Percentiles rank a stretch among this genome's conserved stretches.
Conservation (phyloP, 2,329 filamentous ascomycete species). For the Arthrinium phaeospermum region DNA sequence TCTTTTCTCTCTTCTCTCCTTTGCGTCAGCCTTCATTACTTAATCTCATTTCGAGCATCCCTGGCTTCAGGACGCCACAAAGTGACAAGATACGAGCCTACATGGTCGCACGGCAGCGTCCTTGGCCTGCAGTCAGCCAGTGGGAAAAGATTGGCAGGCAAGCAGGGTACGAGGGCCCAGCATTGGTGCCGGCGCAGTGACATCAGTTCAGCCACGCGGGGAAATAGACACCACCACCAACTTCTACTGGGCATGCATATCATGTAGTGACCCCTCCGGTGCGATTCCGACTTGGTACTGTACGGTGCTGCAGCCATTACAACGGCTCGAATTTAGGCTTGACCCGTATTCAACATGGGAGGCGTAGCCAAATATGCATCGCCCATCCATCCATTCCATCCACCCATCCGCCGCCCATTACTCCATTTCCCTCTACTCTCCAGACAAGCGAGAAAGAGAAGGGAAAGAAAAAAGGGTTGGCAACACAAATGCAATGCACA, state of each 20-base stretch:
- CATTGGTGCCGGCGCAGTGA: constrained; percentile 1
- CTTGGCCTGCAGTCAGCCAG: background rate
- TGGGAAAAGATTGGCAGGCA: background rate
- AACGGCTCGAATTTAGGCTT: constrained; percentile 17
- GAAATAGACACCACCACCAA: constrained; percentile 14
- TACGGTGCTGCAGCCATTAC: background rate
- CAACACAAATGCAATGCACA: constrained; percentile 6
- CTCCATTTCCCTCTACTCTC: background rate
- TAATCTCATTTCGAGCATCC: background rate
- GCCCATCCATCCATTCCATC: background rate
- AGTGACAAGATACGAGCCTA: constrained; percentile 15
- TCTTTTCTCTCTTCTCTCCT: background rate
- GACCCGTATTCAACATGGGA: constrained; percentile 9
- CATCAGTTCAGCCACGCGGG: constrained; percentile 17
- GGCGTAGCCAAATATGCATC: constrained; percentile 10
- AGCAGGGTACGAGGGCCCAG: constrained; percentile 8
- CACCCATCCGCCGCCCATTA: background rate
- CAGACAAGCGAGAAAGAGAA: constrained; percentile 3
- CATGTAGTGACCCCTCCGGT: constrained; percentile 9
- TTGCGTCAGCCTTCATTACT: constrained; percentile 5
- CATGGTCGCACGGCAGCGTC: constrained; percentile 1
- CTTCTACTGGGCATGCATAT: constrained; percentile 1
- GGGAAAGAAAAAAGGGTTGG: background rate
- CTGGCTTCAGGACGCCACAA: background rate
- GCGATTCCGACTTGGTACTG: constrained; percentile 12